Evolutionary conservation across 2,329 filamentous ascomycete species (phyloP).

Genomic region (Metarhizium album): DNA sequence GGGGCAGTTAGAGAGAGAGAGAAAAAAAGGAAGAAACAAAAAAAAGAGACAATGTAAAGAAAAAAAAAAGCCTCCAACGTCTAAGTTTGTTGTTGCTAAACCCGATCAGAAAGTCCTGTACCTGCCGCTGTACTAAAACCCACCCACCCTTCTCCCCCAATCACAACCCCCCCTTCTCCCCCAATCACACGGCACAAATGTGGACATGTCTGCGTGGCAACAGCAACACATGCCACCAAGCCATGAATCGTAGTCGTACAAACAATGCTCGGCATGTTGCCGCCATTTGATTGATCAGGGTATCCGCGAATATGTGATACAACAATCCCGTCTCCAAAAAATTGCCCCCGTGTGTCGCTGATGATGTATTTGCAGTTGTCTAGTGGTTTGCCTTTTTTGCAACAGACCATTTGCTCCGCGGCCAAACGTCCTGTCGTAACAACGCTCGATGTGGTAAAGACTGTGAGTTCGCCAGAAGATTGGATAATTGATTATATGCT

Average conservation of each 20-base stretch:
- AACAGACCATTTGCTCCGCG: neutral
- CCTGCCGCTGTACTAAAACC: conserved; percentile 4
- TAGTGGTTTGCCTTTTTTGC: neutral
- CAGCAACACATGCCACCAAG: neutral
- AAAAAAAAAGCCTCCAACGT: neutral
- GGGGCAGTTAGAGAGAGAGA: neutral
- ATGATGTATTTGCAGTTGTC: neutral
- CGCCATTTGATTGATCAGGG: neutral
- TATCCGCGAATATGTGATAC: neutral
- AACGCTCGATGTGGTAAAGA: conserved; percentile 1
- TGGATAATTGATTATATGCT: conserved; percentile 20
- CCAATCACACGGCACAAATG: neutral
- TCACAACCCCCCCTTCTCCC: too few relatives aligned
- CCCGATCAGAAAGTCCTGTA: conserved; percentile 2
- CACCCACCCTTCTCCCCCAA: too few relatives aligned
- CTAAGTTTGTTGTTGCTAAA: conserved; percentile 4
- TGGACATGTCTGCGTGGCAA: neutral
- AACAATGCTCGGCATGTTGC: conserved; percentile 1
- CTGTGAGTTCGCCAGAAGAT: conserved; percentile 3
- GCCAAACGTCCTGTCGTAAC: neutral
- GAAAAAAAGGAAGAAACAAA: conserved; percentile 3
- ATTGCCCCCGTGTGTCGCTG: neutral
- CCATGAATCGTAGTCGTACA: neutral
- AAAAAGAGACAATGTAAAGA: conserved; percentile 5
- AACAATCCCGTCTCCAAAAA: neutral